phyloP scores from a whole-genome alignment of 768 basidiomycete genomes.

The Chalciporus piperatus region DNA sequence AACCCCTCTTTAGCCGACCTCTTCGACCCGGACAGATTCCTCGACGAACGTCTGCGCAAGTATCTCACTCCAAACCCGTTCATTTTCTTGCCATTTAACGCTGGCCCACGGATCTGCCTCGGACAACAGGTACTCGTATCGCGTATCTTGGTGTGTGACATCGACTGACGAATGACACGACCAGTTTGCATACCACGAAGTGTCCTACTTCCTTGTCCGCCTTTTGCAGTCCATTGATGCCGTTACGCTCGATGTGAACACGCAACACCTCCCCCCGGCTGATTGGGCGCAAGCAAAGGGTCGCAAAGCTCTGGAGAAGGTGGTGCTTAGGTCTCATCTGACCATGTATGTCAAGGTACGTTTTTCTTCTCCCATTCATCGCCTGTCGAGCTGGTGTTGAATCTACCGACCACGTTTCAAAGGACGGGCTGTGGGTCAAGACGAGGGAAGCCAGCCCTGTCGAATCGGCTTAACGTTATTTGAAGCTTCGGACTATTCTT shows the following conservation, averaged over 20 bases:
- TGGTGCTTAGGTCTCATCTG: constrained; percentile 38
- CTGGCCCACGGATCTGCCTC: constrained; percentile 63
- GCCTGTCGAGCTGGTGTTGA: too few species aligned
- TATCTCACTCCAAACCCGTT: constrained; percentile 58
- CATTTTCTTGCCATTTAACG: constrained; percentile 70
- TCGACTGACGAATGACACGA: not conserved
- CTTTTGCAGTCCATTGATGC: constrained; percentile 47
- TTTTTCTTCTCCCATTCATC: not conserved
- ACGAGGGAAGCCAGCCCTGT: constrained; percentile 18
- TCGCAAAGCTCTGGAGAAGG: constrained; percentile 40
- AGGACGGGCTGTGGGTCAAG: constrained; percentile 28
- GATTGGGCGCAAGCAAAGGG: constrained; percentile 33
- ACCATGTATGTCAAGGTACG: constrained; percentile 44
- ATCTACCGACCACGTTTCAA: not conserved
- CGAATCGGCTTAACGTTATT: constrained; percentile 1
- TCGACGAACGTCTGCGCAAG: constrained; percentile 53
- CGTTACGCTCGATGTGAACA: constrained; percentile 38
- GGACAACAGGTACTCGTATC: constrained; percentile 39
- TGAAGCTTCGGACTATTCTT: not conserved
- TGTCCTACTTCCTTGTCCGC: constrained; percentile 52
- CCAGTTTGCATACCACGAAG: constrained; percentile 55
- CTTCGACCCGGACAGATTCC: constrained; percentile 66
- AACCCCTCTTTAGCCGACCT: constrained; percentile 19
- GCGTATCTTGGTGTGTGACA: not conserved
- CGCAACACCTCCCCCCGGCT: constrained; percentile 32